Evolutionary conservation across 2,329 filamentous ascomycete genomes (phyloP).

Genomic region (Waltergamsia citrina): DNA sequence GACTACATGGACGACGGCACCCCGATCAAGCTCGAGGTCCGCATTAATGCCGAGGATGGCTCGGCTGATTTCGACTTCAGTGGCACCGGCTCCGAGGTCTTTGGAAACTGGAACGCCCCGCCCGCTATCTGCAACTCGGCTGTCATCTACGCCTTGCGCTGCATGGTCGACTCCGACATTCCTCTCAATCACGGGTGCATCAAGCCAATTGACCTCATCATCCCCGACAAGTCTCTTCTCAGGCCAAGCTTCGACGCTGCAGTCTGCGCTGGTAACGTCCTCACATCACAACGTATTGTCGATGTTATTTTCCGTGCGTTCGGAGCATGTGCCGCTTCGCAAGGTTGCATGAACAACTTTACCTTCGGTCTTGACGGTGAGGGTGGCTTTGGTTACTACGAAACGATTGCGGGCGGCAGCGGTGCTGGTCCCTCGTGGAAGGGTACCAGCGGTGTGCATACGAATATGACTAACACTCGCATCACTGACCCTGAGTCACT

Average conservation of each 20-base stretch:
- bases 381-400: slow-evolving; percentile 17
- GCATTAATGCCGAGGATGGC: slow-evolving; percentile 19
- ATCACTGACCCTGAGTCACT: slow-evolving; percentile 21
- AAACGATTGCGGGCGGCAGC: slow-evolving; percentile 22
- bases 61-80: slow-evolving; percentile 24
- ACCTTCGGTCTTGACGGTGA: slow-evolving; percentile 18
- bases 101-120: slow-evolving; percentile 25
- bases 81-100: slow-evolving; percentile 22
- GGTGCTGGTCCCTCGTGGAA: slow-evolving; percentile 18
- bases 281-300: slow-evolving; percentile 21
- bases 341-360: slow-evolving; percentile 21
- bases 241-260: slow-evolving; percentile 21
- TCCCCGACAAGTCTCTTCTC: slow-evolving; percentile 20
- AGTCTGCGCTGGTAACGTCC: slow-evolving; percentile 55
- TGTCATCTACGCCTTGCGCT: slow-evolving; percentile 27
- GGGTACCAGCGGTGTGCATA: slow-evolving; percentile 17
- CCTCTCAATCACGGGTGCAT: slow-evolving; percentile 29
- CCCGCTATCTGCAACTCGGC: slow-evolving; percentile 26
- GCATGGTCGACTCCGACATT: slow-evolving; percentile 22
- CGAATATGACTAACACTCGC: slow-evolving; percentile 20
- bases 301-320: slow-evolving; percentile 21
- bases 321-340: slow-evolving; percentile 12
- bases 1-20: slow-evolving; percentile 28
- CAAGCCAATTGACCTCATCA: slow-evolving; percentile 19
- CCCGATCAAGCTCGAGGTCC: slow-evolving; percentile 18